Conservation (phyloP, 495 filamentous ascomycete species). For the Penicillium atrosanguineum region DNA sequence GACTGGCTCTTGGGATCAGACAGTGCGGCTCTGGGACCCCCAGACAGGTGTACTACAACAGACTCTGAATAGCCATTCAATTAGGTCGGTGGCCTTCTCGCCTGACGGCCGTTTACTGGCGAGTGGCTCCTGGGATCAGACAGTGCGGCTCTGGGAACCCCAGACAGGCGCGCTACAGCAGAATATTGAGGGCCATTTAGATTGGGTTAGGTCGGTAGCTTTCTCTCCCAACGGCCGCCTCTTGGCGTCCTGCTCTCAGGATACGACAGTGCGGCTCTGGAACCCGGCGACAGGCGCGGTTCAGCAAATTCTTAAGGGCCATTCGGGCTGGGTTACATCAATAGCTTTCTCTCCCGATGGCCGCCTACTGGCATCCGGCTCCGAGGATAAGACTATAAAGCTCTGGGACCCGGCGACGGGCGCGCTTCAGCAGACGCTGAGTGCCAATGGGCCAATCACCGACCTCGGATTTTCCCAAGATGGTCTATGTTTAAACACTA, state of each 20-base stretch:
- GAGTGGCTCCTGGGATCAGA: constrained; percentile 14
- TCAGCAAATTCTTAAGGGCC: constrained; percentile 22
- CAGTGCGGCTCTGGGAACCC: constrained; percentile 29
- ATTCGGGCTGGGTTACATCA: constrained; percentile 11
- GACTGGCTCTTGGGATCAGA: constrained; percentile 14
- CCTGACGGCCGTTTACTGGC: constrained; percentile 18
- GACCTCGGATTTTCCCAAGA: background rate
- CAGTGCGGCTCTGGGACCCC: constrained; percentile 29
- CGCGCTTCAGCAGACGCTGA: constrained; percentile 17
- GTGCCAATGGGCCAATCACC: too few species aligned
- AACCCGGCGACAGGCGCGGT: constrained; percentile 17
- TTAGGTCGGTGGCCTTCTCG: constrained; percentile 23
- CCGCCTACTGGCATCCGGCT: constrained; percentile 27
- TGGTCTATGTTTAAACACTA: background rate
- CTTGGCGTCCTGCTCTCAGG: constrained; percentile 25
- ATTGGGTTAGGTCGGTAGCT: background rate
- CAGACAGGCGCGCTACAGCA: background rate
- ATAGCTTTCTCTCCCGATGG: constrained; percentile 24
- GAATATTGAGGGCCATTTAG: background rate
- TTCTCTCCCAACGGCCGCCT: constrained; percentile 18
- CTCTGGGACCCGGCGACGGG: constrained; percentile 30
- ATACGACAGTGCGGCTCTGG: constrained; percentile 34
- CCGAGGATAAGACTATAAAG: constrained; percentile 20
- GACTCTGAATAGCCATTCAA: background rate
- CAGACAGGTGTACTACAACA: background rate